Conservation (phyloP, 1,284 basidiomycete genomes). For the Jaminaea rosea region DNA sequence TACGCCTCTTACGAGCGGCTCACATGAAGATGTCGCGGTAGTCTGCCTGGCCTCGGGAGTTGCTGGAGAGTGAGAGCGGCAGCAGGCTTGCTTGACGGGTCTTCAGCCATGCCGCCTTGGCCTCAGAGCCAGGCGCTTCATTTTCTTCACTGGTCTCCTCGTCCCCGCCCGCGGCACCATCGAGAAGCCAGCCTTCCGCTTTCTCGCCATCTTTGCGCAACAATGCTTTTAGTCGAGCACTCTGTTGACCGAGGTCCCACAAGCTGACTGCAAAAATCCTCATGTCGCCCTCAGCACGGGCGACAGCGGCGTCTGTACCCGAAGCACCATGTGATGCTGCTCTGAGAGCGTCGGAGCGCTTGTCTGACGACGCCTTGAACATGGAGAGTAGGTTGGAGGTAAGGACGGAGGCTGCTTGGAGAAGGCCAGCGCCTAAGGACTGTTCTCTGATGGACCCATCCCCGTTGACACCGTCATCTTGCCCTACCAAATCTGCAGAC, state of each 20-base stretch:
- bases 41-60: too few species aligned
- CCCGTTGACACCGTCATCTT: background rate
- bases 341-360: background rate
- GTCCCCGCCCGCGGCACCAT: background rate
- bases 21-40: too few species aligned
- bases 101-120: slow-evolving; percentile 68
- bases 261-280: background rate
- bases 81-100: slow-evolving; percentile 26
- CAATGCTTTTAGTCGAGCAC: slow-evolving; percentile 6
- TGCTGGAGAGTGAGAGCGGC: slow-evolving; percentile 14
- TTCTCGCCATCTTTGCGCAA: slow-evolving; percentile 3
- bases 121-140: slow-evolving; percentile 65
- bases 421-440: background rate
- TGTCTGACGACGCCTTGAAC: background rate
- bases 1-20: too few species aligned
- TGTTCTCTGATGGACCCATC: background rate
- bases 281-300: slow-evolving; percentile 9
- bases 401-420: background rate
- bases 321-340: slow-evolving; percentile 9
- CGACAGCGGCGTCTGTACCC: background rate
- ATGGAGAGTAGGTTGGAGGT: background rate
- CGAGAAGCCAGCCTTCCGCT: background rate
- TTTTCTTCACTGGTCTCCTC: slow-evolving; percentile 50
- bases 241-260: slow-evolving; percentile 6
- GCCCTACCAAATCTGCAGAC: background rate